phyloP scores from a whole-genome alignment of 345 rosid genomes.

The Aurinia saxatilis region DNA sequence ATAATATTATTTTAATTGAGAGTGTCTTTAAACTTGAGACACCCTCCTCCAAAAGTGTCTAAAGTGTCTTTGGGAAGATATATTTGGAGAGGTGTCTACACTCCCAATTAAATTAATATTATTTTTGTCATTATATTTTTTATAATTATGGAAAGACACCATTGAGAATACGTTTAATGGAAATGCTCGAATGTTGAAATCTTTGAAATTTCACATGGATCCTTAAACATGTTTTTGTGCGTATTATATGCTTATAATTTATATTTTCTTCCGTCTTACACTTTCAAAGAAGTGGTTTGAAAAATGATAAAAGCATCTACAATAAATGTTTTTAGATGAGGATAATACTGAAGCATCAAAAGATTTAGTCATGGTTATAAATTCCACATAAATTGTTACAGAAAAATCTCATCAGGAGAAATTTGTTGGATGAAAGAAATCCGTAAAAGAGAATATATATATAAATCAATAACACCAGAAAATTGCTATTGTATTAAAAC shows the following conservation, averaged over 20 bases:
- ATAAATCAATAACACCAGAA: too few species aligned
- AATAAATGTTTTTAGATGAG: neutral
- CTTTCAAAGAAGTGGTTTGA: neutral
- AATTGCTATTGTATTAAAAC: too few species aligned
- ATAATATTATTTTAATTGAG: too few species aligned
- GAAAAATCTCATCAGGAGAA: neutral
- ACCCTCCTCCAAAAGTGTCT: too few species aligned
- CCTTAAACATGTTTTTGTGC: too few species aligned
- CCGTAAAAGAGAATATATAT: constrained; percentile 39
- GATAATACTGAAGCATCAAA: neutral
- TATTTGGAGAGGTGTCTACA: too few species aligned
- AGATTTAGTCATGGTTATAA: constrained; percentile 20
- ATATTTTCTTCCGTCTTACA: neutral
- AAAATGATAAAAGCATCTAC: neutral
- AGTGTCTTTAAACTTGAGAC: too few species aligned
- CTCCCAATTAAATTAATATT: too few species aligned
- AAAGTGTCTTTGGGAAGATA: too few species aligned
- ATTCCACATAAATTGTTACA: constrained; percentile 1
- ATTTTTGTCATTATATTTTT: too few species aligned
- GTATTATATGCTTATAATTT: neutral
- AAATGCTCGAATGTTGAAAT: constrained; percentile 7
- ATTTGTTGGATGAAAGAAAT: constrained; percentile 22
- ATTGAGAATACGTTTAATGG: too few species aligned
- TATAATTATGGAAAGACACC: too few species aligned
- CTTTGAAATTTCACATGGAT: neutral